Conservation (phyloP, 306 rosid genomes). For the Arachis hypogaea region DNA sequence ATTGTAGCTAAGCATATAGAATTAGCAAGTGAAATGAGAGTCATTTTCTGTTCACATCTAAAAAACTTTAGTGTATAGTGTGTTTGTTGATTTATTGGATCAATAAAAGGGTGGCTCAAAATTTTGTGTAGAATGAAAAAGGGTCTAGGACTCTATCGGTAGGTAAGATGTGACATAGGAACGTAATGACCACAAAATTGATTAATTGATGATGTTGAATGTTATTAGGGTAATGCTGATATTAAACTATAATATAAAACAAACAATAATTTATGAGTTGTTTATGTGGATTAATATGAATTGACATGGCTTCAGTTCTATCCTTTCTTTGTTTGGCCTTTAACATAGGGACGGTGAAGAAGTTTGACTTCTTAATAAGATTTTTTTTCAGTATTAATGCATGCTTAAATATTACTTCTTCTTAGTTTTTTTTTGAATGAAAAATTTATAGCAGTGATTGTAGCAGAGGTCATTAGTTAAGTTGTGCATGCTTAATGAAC, state of each 20-base stretch:
- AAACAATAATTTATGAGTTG: background rate
- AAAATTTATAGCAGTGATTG: background rate
- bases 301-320: background rate
- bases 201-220: background rate
- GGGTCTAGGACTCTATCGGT: background rate
- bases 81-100: slow-evolving; percentile 25
- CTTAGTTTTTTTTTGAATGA: background rate
- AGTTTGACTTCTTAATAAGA: background rate
- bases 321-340: background rate
- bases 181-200: background rate
- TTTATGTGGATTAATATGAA: background rate
- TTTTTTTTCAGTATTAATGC: background rate
- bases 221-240: background rate
- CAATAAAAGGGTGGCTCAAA: slow-evolving; percentile 26
- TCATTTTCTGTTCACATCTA: slow-evolving; percentile 23
- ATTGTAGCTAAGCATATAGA: slow-evolving; percentile 12
- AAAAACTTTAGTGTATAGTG: background rate
- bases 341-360: background rate
- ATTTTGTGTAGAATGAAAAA: background rate
- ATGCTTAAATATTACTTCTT: too few relatives aligned
- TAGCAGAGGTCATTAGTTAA: too few relatives aligned
- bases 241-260: background rate
- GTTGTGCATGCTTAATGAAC: too few relatives aligned
- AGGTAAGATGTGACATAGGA: slow-evolving; percentile 19
- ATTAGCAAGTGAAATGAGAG: background rate